Conservation (phyloP, 148 eudicot genomes). For the Dianthus caryophyllus region DNA sequence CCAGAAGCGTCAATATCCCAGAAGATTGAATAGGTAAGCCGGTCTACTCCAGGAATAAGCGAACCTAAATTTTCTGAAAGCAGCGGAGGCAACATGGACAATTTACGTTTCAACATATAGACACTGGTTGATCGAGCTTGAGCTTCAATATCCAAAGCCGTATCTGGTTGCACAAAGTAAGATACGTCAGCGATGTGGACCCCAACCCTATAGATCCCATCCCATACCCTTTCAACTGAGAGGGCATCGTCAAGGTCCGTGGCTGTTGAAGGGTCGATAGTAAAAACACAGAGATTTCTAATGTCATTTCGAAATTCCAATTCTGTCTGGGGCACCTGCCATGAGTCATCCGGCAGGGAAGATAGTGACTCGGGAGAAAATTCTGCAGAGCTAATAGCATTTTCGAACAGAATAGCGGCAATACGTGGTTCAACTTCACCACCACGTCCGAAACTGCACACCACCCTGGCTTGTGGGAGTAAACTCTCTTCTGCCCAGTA, state of each 20-base stretch:
- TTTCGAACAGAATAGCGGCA: constrained; percentile 70
- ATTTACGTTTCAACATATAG: constrained; percentile 51
- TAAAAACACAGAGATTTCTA: constrained; percentile 70
- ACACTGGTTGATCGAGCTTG: constrained; percentile 70
- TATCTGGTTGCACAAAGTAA: constrained; percentile 75
- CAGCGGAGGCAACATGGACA: constrained; percentile 78
- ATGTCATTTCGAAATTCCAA: constrained; percentile 51
- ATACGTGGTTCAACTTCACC: constrained; percentile 74
- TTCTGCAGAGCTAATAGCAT: constrained; percentile 46
- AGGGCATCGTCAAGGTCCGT: constrained; percentile 96
- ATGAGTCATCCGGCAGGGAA: constrained; percentile 53
- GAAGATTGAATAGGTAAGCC: constrained; percentile 80
- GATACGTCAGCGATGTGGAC: constrained; percentile 94
- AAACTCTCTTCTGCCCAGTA: constrained; percentile 58
- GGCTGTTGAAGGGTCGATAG: constrained; percentile 83
- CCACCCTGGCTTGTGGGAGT: constrained; percentile 58
- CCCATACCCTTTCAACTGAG: constrained; percentile 62
- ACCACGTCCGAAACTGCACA: constrained; percentile 63
- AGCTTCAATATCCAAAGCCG: constrained; percentile 73
- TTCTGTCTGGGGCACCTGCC: constrained; percentile 59
- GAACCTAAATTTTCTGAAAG: constrained; percentile 82
- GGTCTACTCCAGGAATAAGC: constrained; percentile 80
- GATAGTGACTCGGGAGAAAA: constrained; percentile 67
- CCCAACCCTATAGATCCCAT: constrained; percentile 58
- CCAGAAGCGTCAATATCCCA: constrained; percentile 74